A percentile compares a stretch with the other conserved stretches of the same genome.
Evolutionary conservation across 2,329 filamentous ascomycete genomes (phyloP).

Genomic region (Remersonia thermophila): DNA sequence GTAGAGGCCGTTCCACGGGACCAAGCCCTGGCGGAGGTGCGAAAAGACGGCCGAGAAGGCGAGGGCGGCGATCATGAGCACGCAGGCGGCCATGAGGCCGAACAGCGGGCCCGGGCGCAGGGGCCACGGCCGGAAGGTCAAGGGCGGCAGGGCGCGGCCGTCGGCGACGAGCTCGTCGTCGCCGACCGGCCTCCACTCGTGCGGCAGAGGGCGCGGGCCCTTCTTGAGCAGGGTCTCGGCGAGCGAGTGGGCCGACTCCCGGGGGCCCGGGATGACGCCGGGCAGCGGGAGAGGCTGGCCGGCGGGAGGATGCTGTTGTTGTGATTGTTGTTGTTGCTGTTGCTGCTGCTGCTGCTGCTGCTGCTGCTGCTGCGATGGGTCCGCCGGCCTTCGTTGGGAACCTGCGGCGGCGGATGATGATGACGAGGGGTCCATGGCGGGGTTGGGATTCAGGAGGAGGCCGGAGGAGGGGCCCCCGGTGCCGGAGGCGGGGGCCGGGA

Average conservation of each 20-base stretch:
- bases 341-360: conserved; percentile 2
- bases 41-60: conserved; percentile 64
- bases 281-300: not conserved
- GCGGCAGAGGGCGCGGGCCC: conserved; percentile 12
- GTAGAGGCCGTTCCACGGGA: conserved; percentile 55
- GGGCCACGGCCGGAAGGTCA: conserved; percentile 60
- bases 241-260: conserved; percentile 16
- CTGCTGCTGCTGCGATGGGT: conserved; percentile 3
- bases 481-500: conserved; percentile 36
- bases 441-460: conserved; percentile 18
- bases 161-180: conserved; percentile 19
- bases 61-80: conserved; percentile 60
- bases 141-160: conserved; percentile 32
- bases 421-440: too few relatives aligned
- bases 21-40: conserved; percentile 48
- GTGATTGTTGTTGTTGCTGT: not conserved
- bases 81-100: conserved; percentile 45
- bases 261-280: conserved; percentile 9
- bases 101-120: conserved; percentile 55
- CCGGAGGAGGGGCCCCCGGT: conserved; percentile 19
- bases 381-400: not conserved
- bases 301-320: not conserved
- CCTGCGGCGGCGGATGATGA: too few relatives aligned
- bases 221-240: conserved; percentile 15
- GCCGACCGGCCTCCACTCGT: conserved; percentile 20